Conservation (phyloP, 495 filamentous ascomycete species). For the Penicillium odoratum region DNA sequence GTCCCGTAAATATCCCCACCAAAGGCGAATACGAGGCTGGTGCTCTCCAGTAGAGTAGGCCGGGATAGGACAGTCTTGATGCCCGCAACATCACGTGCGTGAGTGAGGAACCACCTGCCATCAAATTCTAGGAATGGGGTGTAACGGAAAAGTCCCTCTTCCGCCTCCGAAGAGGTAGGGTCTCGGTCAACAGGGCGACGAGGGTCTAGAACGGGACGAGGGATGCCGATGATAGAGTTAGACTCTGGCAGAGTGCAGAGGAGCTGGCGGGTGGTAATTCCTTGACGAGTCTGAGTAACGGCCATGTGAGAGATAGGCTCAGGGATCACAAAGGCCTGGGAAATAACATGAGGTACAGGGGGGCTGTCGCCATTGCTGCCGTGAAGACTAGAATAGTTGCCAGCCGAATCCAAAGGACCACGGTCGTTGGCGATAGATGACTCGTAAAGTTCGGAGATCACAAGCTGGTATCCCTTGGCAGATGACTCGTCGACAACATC, state of each 20-base stretch:
- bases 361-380: constrained; percentile 39
- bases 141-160: constrained; percentile 84
- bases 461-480: constrained; percentile 82
- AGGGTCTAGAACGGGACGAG: constrained; percentile 76
- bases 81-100: constrained; percentile 77
- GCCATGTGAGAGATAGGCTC: constrained; percentile 74
- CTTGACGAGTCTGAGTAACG: constrained; percentile 87
- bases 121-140: constrained; percentile 77
- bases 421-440: constrained; percentile 81
- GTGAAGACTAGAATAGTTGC: constrained; percentile 72
- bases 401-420: constrained; percentile 66
- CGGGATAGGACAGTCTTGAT: constrained; percentile 68
- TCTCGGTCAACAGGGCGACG: constrained; percentile 86
- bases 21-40: constrained; percentile 85
- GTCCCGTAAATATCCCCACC: constrained; percentile 87
- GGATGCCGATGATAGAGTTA: constrained; percentile 75
- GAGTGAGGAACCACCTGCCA: constrained; percentile 76
- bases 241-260: constrained; percentile 71
- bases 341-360: constrained; percentile 66
- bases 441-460: constrained; percentile 87
- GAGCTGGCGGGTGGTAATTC: constrained; percentile 82
- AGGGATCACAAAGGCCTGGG: constrained; percentile 76
- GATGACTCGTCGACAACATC: constrained; percentile 52
- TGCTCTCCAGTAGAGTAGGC: constrained; percentile 87
- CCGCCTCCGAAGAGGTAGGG: constrained; percentile 70